phyloP scores from a whole-genome alignment of 2,329 filamentous ascomycete genomes.

The Cladophialophora bantiana region DNA sequence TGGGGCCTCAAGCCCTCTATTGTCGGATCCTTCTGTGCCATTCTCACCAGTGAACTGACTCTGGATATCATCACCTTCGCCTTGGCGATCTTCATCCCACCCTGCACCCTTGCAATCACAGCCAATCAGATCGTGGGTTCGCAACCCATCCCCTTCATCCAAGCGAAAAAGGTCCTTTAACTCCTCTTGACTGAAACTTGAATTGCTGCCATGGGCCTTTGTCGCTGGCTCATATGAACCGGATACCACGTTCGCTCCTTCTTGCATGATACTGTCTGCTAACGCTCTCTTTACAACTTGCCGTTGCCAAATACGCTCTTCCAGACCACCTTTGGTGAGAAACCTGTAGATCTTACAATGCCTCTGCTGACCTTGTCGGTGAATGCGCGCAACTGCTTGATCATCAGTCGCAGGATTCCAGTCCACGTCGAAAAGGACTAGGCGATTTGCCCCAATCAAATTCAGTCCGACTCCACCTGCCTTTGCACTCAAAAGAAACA shows the following conservation, averaged over 20 bases:
- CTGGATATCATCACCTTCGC: not conserved
- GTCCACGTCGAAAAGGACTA: slow-evolving; percentile 75
- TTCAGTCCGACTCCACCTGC: slow-evolving; percentile 74
- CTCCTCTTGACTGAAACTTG: slow-evolving; percentile 71
- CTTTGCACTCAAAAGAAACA: slow-evolving; percentile 75
- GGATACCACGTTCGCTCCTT: slow-evolving; percentile 20
- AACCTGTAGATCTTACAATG: slow-evolving; percentile 74
- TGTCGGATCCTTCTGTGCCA: not conserved
- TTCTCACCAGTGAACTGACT: not conserved
- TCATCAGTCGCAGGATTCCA: slow-evolving; percentile 78
- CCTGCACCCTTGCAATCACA: slow-evolving; percentile 68
- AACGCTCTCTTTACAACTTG: slow-evolving; percentile 75
- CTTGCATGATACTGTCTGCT: slow-evolving; percentile 74
- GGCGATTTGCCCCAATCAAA: slow-evolving; percentile 72
- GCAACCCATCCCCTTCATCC: slow-evolving; percentile 66
- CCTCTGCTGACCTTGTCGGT: slow-evolving; percentile 73
- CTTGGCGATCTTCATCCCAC: slow-evolving; percentile 12
- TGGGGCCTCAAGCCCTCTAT: slow-evolving; percentile 12
- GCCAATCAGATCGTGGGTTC: slow-evolving; percentile 71
- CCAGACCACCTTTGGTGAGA: slow-evolving; percentile 71
- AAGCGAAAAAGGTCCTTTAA: slow-evolving; percentile 71
- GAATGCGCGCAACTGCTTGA: slow-evolving; percentile 77
- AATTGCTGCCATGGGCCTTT: slow-evolving; percentile 60
- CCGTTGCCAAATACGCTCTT: slow-evolving; percentile 77
- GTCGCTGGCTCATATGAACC: slow-evolving; percentile 8